Base-by-base conservation (phyloP, 2,329 filamentous ascomycete species). In the Phoma sp. region DNA sequence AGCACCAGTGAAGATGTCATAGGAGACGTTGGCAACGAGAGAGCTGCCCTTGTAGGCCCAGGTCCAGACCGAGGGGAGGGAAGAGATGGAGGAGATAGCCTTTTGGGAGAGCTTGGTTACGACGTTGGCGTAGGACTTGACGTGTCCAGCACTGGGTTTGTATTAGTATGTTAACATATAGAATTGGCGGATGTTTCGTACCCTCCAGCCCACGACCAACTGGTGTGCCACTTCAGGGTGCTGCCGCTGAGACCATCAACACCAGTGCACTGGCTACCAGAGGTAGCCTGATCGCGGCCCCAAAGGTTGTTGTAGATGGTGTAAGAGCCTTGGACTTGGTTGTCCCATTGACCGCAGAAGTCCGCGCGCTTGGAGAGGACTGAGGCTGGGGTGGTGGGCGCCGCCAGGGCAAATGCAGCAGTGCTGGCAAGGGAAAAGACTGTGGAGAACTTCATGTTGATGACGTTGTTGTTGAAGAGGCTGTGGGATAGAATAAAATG, bases 1-100 rank as follows among this genome's bases (percentile, higher is more conserved):
- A 34, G 80, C 77, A 7, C 76, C 75, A 14, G 84, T 84, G 74
- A 88, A 88, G 43, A 87, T 71, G 67, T 87, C 84, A 64, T 86
- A 88, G 12, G 84, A 78, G 14, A 88, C 85, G 64, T 88, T 80
- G 46, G 83, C 83, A 28, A 84, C 74, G 42, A 86, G 68, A 43
- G 70, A 75, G 54, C 79, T 81, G 25, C n/a, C n/a, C n/a, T 76
- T 77, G 73, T 86, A 85, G 28, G 54, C 68, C 79, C 79, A 83
- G 15, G 72, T 64, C 77, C 77, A 83, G 20, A 68, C 74, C 4
- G 80, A 76, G 18, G 75, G 66, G 30, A 84, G 74, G 29, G 75
- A 78, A 17, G 58, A 70, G 62, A 83, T 69, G 21, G 61, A 55
- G 11, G 67, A 70, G 21, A 79, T 56, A 11, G 69, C 61, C 26